These are phyloP conservation scores for Geranium brycei DNA, from an alignment of 345 rosid genomes.

Conservation along the genomic window DNA sequence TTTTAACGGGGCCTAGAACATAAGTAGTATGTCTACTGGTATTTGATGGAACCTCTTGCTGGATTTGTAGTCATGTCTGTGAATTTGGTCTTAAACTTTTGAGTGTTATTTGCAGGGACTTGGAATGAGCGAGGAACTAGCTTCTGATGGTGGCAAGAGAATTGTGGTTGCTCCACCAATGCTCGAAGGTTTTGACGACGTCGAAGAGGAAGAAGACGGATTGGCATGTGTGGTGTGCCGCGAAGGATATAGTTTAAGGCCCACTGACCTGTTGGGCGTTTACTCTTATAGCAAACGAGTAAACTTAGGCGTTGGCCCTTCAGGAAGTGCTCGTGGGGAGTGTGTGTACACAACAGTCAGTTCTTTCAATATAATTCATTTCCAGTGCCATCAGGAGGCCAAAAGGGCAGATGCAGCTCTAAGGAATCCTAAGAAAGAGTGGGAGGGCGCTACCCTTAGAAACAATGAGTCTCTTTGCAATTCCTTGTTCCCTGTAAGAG, in stretches of 20 bases:
- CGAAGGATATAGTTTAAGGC: constrained; percentile 92
- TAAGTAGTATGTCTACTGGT: background rate
- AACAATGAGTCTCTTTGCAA: constrained; percentile 97
- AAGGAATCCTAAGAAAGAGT: constrained; percentile 96
- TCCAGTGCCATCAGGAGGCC: constrained; percentile 99
- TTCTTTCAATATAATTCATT: constrained; percentile 83
- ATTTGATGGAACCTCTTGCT: background rate
- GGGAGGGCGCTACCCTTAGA: constrained; percentile 96
- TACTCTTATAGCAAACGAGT: constrained; percentile 89
- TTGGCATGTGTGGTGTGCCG: constrained; percentile 97
- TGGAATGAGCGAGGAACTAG: constrained; percentile 76
- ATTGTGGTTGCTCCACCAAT: constrained; percentile 67
- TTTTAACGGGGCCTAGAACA: too few relatives aligned
- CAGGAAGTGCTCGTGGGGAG: constrained; percentile 93
- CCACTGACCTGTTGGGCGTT: constrained; percentile 78
- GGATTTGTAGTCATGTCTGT: background rate
- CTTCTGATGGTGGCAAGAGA: constrained; percentile 86
- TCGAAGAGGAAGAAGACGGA: constrained; percentile 94
- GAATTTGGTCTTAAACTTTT: background rate
- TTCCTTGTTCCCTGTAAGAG: constrained; percentile 84
- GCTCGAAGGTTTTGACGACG: constrained; percentile 93
- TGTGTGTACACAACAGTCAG: constrained; percentile 97
- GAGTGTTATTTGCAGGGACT: constrained; percentile 39
- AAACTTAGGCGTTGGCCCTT: constrained; percentile 76
- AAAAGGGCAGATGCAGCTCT: constrained; percentile 93